Evolutionary conservation across 2,329 filamentous ascomycete genomes (phyloP).

Genomic region (Calonectria naviculata): DNA sequence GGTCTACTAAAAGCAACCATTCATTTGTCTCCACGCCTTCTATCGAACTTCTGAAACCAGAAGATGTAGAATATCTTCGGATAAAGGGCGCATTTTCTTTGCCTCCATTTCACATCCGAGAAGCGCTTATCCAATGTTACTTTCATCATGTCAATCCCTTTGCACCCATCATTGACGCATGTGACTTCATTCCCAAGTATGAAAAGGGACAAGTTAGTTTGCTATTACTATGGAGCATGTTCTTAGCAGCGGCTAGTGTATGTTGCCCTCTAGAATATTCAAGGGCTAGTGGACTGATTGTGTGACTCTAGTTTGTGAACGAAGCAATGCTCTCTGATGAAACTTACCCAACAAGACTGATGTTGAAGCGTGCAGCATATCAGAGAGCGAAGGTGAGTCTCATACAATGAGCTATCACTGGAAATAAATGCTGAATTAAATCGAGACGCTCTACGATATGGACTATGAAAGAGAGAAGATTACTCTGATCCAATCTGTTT

Average conservation of each 20-base stretch:
- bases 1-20: slow-evolving; percentile 7
- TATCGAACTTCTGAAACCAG: slow-evolving; percentile 14
- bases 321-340: background rate
- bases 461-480: slow-evolving; percentile 52
- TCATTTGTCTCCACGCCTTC: slow-evolving; percentile 23
- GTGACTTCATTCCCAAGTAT: slow-evolving; percentile 29
- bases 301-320: slow-evolving; percentile 20
- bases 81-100: slow-evolving; percentile 31
- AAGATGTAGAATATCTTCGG: slow-evolving; percentile 25
- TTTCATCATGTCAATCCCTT: slow-evolving; percentile 41
- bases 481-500: slow-evolving; percentile 52
- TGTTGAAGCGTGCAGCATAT: slow-evolving; percentile 26
- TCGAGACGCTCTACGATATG: slow-evolving; percentile 43
- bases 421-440: background rate
- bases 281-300: background rate
- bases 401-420: background rate
- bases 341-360: slow-evolving; percentile 3
- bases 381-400: slow-evolving; percentile 22
- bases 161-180: slow-evolving; percentile 34
- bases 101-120: slow-evolving; percentile 19
- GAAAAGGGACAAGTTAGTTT: slow-evolving; percentile 28
- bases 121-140: slow-evolving; percentile 32
- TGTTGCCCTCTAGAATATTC: slow-evolving; percentile 22
- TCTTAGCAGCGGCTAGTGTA: slow-evolving; percentile 43
- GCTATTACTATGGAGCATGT: slow-evolving; percentile 44